phyloP scores from a whole-genome alignment of 139 green algal species.

The Coelastrella sp. region DNA sequence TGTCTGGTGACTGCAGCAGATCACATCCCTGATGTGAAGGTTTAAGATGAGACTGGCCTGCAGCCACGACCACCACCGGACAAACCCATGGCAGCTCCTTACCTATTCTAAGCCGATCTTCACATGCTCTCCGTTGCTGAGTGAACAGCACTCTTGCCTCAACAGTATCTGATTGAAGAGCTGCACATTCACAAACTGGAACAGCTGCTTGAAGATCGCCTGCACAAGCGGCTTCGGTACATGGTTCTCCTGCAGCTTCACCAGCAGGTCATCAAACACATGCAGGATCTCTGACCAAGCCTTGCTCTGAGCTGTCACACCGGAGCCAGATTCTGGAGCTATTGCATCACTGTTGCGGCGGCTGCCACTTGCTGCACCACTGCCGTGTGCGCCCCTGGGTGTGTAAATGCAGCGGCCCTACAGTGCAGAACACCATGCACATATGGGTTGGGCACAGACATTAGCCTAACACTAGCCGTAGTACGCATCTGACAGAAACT shows the following conservation, averaged over 20 bases:
- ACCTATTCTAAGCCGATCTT: slow-evolving; percentile 93
- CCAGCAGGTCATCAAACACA: slow-evolving; percentile 88
- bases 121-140: slow-evolving; percentile 99
- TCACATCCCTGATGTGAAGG: too few relatives aligned
- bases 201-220: slow-evolving; percentile 70
- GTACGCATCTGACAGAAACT: not conserved
- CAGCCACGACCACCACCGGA: not conserved
- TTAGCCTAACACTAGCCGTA: too few relatives aligned
- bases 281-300: slow-evolving; percentile 93
- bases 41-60: not conserved
- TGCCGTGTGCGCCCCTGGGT: slow-evolving; percentile 52
- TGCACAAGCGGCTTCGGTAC: slow-evolving; percentile 94
- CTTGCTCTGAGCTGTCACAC: slow-evolving; percentile 57
- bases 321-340: slow-evolving; percentile 12
- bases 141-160: slow-evolving; percentile 99
- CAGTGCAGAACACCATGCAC: not conserved
- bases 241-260: slow-evolving; percentile 79
- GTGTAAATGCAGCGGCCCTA: slow-evolving; percentile 87
- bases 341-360: slow-evolving; percentile 8
- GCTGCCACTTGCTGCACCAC: not conserved
- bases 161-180: slow-evolving; percentile 99
- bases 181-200: slow-evolving; percentile 97
- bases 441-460: not conserved
- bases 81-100: not conserved
- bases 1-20: too few relatives aligned